A percentile compares a stretch with the other conserved stretches of the same genome.
phyloP scores from a whole-genome alignment of 306 rosid genomes.

The Acacia acuminata region DNA sequence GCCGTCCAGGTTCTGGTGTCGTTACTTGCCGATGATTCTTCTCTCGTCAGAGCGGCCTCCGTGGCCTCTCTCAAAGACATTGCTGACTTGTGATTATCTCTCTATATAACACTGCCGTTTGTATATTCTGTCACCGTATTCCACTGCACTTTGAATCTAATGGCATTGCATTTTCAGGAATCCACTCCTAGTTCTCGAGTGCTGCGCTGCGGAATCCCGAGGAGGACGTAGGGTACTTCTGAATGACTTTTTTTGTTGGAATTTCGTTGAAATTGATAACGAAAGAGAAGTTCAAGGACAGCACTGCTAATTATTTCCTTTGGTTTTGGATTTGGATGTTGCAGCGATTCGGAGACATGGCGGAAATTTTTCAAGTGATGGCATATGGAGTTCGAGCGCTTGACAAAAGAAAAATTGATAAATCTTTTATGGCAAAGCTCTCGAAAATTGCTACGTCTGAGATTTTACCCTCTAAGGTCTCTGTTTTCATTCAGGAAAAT shows the following conservation, averaged over 20 bases:
- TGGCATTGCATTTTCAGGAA: conserved; percentile 41
- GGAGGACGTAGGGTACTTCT: conserved; percentile 72
- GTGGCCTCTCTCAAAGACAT: conserved; percentile 62
- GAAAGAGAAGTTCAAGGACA: not conserved
- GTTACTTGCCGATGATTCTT: conserved; percentile 63
- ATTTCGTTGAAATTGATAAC: not conserved
- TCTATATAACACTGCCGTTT: not conserved
- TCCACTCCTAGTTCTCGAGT: conserved; percentile 59
- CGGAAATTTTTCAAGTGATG: conserved; percentile 69
- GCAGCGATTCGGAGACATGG: conserved; percentile 74
- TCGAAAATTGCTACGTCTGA: conserved; percentile 70
- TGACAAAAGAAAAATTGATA: conserved; percentile 47
- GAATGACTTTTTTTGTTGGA: not conserved
- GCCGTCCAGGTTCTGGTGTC: conserved; percentile 70
- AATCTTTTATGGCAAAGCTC: conserved; percentile 57
- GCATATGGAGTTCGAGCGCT: conserved; percentile 61
- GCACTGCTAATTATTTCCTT: not conserved
- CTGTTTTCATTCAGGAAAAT: not conserved
- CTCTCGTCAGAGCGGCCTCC: conserved; percentile 56
- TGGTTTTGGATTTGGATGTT: conserved; percentile 15
- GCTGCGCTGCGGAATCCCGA: conserved; percentile 57
- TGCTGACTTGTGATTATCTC: conserved; percentile 44
- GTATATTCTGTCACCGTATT: not conserved
- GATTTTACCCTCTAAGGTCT: conserved; percentile 65
- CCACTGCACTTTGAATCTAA: not conserved